phyloP scores from a whole-genome alignment of 179 eudicot species.

The Gypsophila paniculata region DNA sequence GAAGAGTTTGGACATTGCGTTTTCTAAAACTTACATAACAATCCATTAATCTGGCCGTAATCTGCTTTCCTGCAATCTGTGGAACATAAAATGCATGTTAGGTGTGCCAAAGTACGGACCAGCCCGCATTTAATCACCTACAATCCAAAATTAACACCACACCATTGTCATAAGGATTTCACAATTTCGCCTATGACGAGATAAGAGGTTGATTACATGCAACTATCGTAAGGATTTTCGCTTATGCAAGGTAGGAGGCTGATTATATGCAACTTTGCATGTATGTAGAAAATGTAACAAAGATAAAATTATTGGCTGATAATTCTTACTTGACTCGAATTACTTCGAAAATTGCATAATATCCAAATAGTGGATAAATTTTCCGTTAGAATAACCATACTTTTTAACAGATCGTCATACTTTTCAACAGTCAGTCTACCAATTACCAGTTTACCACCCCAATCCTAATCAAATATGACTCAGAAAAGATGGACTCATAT shows the following conservation, averaged over 20 bases:
- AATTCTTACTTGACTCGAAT: not conserved
- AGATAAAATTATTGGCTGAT: not conserved
- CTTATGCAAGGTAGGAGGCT: not conserved
- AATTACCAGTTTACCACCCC: not conserved
- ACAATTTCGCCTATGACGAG: not conserved
- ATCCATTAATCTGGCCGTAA: too few relatives aligned
- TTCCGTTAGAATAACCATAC: not conserved
- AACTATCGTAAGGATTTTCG: too few relatives aligned
- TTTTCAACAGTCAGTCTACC: not conserved
- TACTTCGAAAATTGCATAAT: not conserved
- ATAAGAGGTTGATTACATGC: not conserved
- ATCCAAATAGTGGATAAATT: not conserved
- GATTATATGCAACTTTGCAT: not conserved
- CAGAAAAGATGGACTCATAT: constrained; percentile 2
- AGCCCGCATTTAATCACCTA: too few relatives aligned
- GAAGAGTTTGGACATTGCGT: too few relatives aligned
- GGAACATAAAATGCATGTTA: too few relatives aligned
- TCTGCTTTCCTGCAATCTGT: too few relatives aligned
- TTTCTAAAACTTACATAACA: too few relatives aligned
- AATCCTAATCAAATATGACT: constrained; percentile 4
- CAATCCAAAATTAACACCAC: not conserved
- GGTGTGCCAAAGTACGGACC: too few relatives aligned
- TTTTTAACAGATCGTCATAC: not conserved
- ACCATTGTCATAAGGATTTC: not conserved
- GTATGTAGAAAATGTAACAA: too few relatives aligned